These are phyloP conservation scores for Pyrenochaeta sp. DNA, from an alignment of 2,329 filamentous ascomycete genomes.

Conservation along the genomic window DNA sequence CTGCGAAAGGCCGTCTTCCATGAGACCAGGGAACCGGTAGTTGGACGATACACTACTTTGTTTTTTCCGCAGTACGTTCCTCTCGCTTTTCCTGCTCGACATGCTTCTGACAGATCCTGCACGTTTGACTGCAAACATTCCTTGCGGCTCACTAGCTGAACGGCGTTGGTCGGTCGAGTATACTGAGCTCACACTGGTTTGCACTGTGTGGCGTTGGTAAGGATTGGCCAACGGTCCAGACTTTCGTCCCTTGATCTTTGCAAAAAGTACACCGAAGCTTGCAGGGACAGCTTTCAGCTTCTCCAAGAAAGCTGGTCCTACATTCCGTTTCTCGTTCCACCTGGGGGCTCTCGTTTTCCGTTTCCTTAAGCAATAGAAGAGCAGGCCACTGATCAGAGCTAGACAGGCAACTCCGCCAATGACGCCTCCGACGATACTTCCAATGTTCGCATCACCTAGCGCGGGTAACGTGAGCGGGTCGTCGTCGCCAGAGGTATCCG, in stretches of 20 bases:
- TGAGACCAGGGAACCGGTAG: conserved; percentile 38
- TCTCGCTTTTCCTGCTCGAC: conserved; percentile 42
- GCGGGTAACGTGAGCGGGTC: conserved; percentile 26
- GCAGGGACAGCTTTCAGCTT: conserved; percentile 32
- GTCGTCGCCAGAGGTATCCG: conserved; percentile 26
- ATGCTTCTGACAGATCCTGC: conserved; percentile 37
- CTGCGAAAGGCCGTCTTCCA: conserved; percentile 31
- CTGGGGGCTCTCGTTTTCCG: conserved; percentile 32
- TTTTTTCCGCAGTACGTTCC: conserved; percentile 38
- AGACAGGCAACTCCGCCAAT: conserved; percentile 44
- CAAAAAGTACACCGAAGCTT: conserved; percentile 28
- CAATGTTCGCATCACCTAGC: conserved; percentile 31
- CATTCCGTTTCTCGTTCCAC: conserved; percentile 26
- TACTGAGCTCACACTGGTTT: conserved; percentile 41
- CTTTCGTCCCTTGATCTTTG: conserved; percentile 39
- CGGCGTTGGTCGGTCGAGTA: conserved; percentile 37
- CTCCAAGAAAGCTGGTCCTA: conserved; percentile 15
- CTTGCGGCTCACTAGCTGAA: conserved; percentile 41
- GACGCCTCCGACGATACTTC: conserved; percentile 44
- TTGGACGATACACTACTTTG: conserved; percentile 36
- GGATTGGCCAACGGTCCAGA: conserved; percentile 33
- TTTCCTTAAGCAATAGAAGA: conserved; percentile 44
- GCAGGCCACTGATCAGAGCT: conserved; percentile 36
- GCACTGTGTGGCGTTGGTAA: conserved; percentile 38
- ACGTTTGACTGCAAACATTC: conserved; percentile 27